Base-by-base conservation (phyloP, 2,329 filamentous ascomycete species). In the Fusarium algeriense region DNA sequence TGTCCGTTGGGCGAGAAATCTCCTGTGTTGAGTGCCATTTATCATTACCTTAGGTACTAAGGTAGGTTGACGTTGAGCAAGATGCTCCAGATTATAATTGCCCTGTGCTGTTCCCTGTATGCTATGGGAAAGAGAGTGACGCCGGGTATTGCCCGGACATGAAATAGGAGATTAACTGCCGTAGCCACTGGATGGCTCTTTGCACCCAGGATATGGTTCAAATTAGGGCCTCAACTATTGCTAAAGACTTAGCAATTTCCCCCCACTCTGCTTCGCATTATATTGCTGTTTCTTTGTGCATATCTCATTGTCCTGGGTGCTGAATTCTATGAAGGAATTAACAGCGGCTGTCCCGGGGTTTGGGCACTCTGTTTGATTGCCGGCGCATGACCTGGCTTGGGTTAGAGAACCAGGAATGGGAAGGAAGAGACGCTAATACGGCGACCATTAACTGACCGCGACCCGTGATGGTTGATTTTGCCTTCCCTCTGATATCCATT, bases 141-240 rank as follows among this genome's bases (percentile, higher is more conserved):
- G 57, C 54, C 67, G 65, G 71, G 40, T 74, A 74, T 74, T 75
- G 62, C 17, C 48, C 67, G 71, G 73, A 44, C 6, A 48, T 40
- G 53, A 55, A 23, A 53, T 45, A 59, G 58, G 41, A 65, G 46
- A 64, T 49, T 40, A 56, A 65, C 48, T 54, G 63, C 62, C 55
- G 60, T 60, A 55, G 28, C 46, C 32, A 30, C 35, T 26, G 32
- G 6, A 19, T 8, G 49, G 32, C 23, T 26, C 15, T 55, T 14
- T 37, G 23, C 15, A 23, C 23, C 23, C 23, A 23, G 23, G 23
- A 23, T 23, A 23, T 5, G 23, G 23, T 23, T 23, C 23, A 23
- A 23, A 23, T 23, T 23, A 23, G 23, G 23, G 5, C 5, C 23
- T 23, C 23, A 23, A 23, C 4, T 23, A 23, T 30, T 8, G 30